Evolutionary conservation across 805 yeast species (phyloP), one percentile per base, ranked within the genome.

Genomic region (Candida cerambycidarum): DNA sequence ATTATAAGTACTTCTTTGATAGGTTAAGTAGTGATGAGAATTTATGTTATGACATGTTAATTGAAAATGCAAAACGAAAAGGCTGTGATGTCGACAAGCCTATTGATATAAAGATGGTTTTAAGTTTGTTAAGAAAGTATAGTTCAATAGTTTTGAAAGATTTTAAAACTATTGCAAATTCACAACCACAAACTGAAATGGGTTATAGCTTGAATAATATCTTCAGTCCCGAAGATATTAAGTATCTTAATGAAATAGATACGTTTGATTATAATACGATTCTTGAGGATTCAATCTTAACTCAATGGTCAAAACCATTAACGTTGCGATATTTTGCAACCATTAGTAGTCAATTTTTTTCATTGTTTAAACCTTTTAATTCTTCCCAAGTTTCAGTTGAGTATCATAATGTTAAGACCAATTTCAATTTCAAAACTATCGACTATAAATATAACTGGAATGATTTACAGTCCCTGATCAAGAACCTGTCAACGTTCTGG

Each of bases 251-350:
- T 19, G 51, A 49, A 7, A 42, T 53, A 1, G 54, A 56, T 13
- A 50, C 56, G 4, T 55, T 55, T 19, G 44, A 54, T 32, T 50
- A 54, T 44, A 17, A 24, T 10, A 11, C 19, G 2, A 37, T 58
- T 34, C 46, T 60, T 37, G 48, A 62, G 25, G 32, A 43, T 2
- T 58, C 60, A 2, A 62, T 75, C 15, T 56, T 72, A 15, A 49
- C 35, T 9, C 43, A 53, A 2, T 83, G 89, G 89, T 53, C 59
- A 36, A 62, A 41, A 2, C 79, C 85, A 1, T 68, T 80, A 14
- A 82, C 89, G 0, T 56, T 80, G 15, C 58, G 79, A 39, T 76
- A 76, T 48, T 67, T 85, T 44, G 76, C 85, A 0, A 74, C 76
- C 1, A 63, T 88, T 42, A 53, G 75, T 8, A 67, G 81, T 1